Evolutionary conservation across 2,329 filamentous ascomycete species (phyloP).

Genomic region (Akanthomyces dipterigenus): DNA sequence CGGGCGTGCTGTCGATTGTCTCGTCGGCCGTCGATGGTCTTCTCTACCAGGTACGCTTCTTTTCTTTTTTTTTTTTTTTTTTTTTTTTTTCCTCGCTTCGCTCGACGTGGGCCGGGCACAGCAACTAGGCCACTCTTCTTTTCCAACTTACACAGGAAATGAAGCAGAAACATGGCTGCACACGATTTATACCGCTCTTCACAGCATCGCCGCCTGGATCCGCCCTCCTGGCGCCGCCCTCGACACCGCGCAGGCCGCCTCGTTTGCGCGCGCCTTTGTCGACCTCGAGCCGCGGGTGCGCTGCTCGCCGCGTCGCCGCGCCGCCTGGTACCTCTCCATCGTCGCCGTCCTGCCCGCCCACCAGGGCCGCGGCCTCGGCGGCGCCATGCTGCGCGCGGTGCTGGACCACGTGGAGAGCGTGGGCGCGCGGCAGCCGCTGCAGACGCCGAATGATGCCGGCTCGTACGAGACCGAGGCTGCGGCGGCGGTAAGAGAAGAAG

Average conservation of each 20-base stretch:
- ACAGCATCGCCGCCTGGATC: slow-evolving; percentile 18
- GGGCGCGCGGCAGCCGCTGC: slow-evolving; percentile 15
- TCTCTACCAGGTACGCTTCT: slow-evolving; percentile 39
- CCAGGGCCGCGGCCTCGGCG: slow-evolving; percentile 28
- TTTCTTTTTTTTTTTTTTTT: slow-evolving; percentile 1
- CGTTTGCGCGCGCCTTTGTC: slow-evolving; percentile 22
- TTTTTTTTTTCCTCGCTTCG: neutral
- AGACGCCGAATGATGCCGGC: neutral
- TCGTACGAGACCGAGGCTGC: neutral
- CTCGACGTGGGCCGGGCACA: neutral
- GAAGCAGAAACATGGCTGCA: slow-evolving; percentile 22
- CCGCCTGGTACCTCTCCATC: slow-evolving; percentile 30
- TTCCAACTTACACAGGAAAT: neutral
- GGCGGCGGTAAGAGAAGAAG: neutral
- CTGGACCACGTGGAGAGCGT: slow-evolving; percentile 7
- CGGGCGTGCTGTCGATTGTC: slow-evolving; percentile 48
- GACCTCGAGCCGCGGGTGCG: slow-evolving; percentile 21
- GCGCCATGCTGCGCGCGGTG: slow-evolving; percentile 23
- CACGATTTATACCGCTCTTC: slow-evolving; percentile 18
- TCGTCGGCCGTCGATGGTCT: slow-evolving; percentile 48
- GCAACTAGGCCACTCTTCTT: too few relatives aligned
- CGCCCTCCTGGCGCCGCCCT: slow-evolving; percentile 20
- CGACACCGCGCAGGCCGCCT: slow-evolving; percentile 16
- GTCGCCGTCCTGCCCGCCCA: slow-evolving; percentile 25
- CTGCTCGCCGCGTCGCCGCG: slow-evolving; percentile 21